Conservation (phyloP, 441 rosid genomes). For the Erodium trifolium region DNA sequence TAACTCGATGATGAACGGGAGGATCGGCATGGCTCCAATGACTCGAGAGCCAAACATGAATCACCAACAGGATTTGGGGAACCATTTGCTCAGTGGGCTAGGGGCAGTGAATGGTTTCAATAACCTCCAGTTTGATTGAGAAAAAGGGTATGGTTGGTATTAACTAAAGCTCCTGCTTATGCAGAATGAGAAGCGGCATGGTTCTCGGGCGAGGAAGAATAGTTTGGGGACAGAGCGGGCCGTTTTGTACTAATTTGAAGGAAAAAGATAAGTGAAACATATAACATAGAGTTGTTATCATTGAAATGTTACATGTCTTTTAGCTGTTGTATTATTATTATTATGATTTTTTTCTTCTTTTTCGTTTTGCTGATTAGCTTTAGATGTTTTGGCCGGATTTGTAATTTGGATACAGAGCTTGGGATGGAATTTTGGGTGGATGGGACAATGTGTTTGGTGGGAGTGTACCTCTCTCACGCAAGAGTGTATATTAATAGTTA, state of each 20-base stretch:
- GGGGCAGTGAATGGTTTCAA: slow-evolving; percentile 76
- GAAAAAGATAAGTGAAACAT: slow-evolving; percentile 29
- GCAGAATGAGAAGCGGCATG: slow-evolving; percentile 32
- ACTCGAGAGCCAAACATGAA: slow-evolving; percentile 53
- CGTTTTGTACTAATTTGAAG: slow-evolving; percentile 46
- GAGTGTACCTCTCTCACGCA: too few species aligned
- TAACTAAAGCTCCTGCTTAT: slow-evolving; percentile 24
- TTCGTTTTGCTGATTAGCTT: slow-evolving; percentile 8
- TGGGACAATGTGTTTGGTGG: neutral
- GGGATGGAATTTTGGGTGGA: slow-evolving; percentile 17
- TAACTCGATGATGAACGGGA: slow-evolving; percentile 57
- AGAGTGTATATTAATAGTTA: too few species aligned
- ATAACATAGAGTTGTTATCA: slow-evolving; percentile 39
- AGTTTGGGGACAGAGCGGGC: slow-evolving; percentile 28
- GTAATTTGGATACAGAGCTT: slow-evolving; percentile 15
- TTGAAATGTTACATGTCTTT: slow-evolving; percentile 27
- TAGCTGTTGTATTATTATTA: slow-evolving; percentile 9
- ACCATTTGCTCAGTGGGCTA: slow-evolving; percentile 57
- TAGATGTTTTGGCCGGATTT: slow-evolving; percentile 19
- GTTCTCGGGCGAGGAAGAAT: slow-evolving; percentile 20
- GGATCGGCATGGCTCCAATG: slow-evolving; percentile 48
- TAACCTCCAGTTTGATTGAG: slow-evolving; percentile 87
- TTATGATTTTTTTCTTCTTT: slow-evolving; percentile 25
- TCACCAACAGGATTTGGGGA: slow-evolving; percentile 72
- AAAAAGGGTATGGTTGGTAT: slow-evolving; percentile 21